Conservation (phyloP, 495 filamentous ascomycete species). For the Talaromyces ruber region DNA sequence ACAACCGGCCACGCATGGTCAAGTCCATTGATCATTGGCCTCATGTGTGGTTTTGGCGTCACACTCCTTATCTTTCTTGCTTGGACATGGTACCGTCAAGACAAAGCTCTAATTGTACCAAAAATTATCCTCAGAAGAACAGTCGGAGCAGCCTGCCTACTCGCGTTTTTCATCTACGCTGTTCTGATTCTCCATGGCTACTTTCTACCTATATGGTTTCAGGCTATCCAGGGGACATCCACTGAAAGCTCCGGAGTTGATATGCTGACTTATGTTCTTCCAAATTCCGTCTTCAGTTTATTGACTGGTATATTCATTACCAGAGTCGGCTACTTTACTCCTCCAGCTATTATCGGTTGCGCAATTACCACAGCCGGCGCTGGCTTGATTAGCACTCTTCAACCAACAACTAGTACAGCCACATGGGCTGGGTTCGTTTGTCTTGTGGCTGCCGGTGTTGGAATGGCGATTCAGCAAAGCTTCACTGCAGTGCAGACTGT, state of each 20-base stretch:
- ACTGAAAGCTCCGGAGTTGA: constrained; percentile 2
- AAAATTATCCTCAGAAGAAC: neutral
- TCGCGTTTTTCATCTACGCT: constrained; percentile 5
- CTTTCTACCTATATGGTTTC: constrained; percentile 5
- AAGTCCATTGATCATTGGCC: constrained; percentile 15
- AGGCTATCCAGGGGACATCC: constrained; percentile 4
- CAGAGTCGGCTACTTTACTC: constrained; percentile 58
- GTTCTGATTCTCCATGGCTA: constrained; percentile 28
- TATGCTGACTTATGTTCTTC: constrained; percentile 6
- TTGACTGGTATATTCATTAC: constrained; percentile 44
- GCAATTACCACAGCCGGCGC: constrained; percentile 50
- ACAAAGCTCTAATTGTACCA: constrained; percentile 3
- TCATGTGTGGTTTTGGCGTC: constrained; percentile 15
- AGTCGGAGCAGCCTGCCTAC: constrained; percentile 3
- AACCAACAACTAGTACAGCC: constrained; percentile 25
- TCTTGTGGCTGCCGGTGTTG: constrained; percentile 45
- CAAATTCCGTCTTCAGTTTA: constrained; percentile 3
- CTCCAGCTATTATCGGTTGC: constrained; percentile 50
- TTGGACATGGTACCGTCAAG: constrained; percentile 4
- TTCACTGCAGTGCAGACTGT: constrained; percentile 24
- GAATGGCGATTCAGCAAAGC: constrained; percentile 38
- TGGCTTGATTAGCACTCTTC: constrained; percentile 55
- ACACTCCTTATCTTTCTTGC: constrained; percentile 17
- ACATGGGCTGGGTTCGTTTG: constrained; percentile 55
- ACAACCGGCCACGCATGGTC: constrained; percentile 16